phyloP scores from a whole-genome alignment of 495 filamentous ascomycete genomes.

The Tuber brumale region DNA sequence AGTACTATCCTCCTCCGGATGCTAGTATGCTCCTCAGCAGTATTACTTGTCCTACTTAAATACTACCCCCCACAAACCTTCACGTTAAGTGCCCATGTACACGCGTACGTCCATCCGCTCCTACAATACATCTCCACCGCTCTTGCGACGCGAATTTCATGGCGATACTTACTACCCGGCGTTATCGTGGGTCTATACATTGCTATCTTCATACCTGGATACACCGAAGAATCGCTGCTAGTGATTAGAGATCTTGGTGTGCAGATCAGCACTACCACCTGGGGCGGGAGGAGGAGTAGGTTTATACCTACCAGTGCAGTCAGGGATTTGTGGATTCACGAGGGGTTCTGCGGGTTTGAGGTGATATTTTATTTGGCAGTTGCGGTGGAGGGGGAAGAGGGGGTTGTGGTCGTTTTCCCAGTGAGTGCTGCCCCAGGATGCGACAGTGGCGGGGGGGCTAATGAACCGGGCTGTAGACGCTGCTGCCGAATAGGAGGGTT shows the following conservation, averaged over 20 bases:
- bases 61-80: constrained; percentile 20
- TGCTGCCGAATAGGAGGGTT: constrained; percentile 30
- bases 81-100: constrained; percentile 16
- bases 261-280: constrained; percentile 62
- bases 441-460: constrained; percentile 78
- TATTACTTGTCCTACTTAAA: constrained; percentile 40
- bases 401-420: constrained; percentile 89
- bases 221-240: constrained; percentile 73
- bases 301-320: constrained; percentile 93
- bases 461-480: constrained; percentile 44
- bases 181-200: constrained; percentile 40
- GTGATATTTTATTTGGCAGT: constrained; percentile 84
- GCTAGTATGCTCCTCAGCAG: constrained; percentile 45
- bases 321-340: constrained; percentile 86
- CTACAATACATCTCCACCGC: constrained; percentile 22
- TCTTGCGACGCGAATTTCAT: constrained; percentile 11
- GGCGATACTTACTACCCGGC: constrained; percentile 18
- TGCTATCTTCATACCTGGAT: constrained; percentile 43
- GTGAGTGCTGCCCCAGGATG: constrained; percentile 72
- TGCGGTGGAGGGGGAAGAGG: constrained; percentile 82
- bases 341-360: constrained; percentile 89
- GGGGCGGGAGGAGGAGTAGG: constrained; percentile 54
- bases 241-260: constrained; percentile 86
- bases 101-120: constrained; percentile 34
- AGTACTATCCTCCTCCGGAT: constrained; percentile 46